Evolutionary conservation across 2,329 filamentous ascomycete genomes (phyloP).

Genomic region (Clonostachys chloroleuca): DNA sequence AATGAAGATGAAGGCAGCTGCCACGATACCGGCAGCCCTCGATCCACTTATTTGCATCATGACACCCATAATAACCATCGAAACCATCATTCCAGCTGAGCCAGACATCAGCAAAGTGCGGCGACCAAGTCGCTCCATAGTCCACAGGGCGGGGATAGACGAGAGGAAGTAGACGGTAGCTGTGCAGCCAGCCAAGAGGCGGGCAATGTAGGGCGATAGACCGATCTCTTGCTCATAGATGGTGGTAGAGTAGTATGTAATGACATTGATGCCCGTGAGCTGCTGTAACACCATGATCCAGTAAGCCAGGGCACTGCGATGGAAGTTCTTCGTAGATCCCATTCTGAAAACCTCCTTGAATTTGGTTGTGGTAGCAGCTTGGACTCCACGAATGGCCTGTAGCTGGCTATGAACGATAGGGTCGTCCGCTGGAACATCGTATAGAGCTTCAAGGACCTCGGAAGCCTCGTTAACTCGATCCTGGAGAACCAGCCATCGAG

Average conservation of each 20-base stretch:
- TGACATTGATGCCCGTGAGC: not conserved
- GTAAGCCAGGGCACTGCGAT: not conserved
- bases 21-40: slow-evolving; percentile 26
- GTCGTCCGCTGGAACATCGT: too few relatives aligned
- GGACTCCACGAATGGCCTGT: too few relatives aligned
- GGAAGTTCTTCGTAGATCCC: not conserved
- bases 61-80: slow-evolving; percentile 26
- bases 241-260: not conserved
- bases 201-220: not conserved
- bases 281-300: not conserved
- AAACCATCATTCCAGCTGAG: slow-evolving; percentile 29
- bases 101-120: slow-evolving; percentile 8
- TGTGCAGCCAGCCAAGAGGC: slow-evolving; percentile 9
- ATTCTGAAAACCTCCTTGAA: too few relatives aligned
- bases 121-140: slow-evolving; percentile 40
- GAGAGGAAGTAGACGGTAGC: slow-evolving; percentile 39
- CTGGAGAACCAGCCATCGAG: not conserved
- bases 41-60: not conserved
- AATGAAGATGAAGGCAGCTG: slow-evolving; percentile 32
- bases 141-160: slow-evolving; percentile 37
- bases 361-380: too few relatives aligned
- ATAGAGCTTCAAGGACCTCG: not conserved
- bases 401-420: too few relatives aligned
- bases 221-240: not conserved
- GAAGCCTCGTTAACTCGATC: not conserved